Evolutionary conservation across 495 filamentous ascomycete genomes (phyloP).

Genomic region (Chaetomium tenue): DNA sequence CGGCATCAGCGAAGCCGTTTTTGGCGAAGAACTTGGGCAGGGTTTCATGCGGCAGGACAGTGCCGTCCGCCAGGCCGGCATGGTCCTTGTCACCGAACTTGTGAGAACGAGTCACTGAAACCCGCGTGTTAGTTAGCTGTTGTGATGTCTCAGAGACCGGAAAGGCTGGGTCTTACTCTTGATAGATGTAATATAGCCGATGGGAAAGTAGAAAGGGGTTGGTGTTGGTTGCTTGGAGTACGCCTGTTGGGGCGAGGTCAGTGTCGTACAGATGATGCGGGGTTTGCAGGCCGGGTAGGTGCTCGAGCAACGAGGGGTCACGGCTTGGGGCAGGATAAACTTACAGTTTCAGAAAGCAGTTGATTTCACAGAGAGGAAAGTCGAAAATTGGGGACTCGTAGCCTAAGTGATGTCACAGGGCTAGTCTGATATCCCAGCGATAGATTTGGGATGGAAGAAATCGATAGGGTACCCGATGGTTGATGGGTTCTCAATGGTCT

Average conservation of each 20-base stretch:
- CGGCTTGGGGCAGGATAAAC: neutral
- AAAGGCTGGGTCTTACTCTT: slow-evolving; percentile 30
- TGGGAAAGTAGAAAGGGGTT: neutral
- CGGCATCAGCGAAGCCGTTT: slow-evolving; percentile 71
- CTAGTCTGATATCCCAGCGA: slow-evolving; percentile 1
- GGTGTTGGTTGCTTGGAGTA: slow-evolving; percentile 2
- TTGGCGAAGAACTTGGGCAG: slow-evolving; percentile 92
- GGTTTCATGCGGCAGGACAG: slow-evolving; percentile 62
- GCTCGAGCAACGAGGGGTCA: slow-evolving; percentile 3
- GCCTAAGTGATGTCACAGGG: neutral
- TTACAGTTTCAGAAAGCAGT: neutral
- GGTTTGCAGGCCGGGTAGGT: slow-evolving; percentile 12
- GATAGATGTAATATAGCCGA: slow-evolving; percentile 23
- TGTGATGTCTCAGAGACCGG: slow-evolving; percentile 21
- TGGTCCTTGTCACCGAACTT: slow-evolving; percentile 90
- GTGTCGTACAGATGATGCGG: slow-evolving; percentile 23
- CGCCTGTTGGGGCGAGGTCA: slow-evolving; percentile 9
- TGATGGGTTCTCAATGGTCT: slow-evolving; percentile 19
- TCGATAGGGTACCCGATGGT: neutral
- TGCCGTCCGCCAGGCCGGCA: slow-evolving; percentile 61
- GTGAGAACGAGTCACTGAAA: slow-evolving; percentile 87
- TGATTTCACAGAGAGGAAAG: slow-evolving; percentile 12
- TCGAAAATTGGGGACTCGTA: neutral
- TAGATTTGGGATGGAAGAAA: slow-evolving; percentile 18
- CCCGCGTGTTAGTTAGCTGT: slow-evolving; percentile 7